Evolutionary conservation across 2,329 filamentous ascomycete genomes (phyloP), one percentile per base, ranked within the genome.

Genomic region (Aspergillus candidus): DNA sequence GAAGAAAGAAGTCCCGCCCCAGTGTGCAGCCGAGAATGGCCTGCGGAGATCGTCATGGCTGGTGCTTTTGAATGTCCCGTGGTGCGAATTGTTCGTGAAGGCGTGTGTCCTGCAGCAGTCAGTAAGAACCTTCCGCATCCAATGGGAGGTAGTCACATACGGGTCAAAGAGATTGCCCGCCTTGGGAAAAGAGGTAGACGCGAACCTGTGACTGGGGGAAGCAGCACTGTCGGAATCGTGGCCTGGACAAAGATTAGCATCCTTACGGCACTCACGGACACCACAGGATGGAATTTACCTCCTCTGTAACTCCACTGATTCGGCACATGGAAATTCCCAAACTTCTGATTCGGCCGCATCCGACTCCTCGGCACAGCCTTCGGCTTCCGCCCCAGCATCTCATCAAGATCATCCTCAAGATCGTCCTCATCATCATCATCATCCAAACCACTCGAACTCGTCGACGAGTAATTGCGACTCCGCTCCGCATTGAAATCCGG

Each of bases 351-450:
- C 10, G 57, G 54, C 13, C 57, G 53, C 8, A 66, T 52, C 50
- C 67, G 60, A 52, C 63, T 68, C 46, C 66, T 68, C 10, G 68
- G 68, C 4, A 63, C 57, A 14, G 65, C 69, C 50, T 70, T 72
- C 11, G 64, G 67, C 46, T 69, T 67, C n/a, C 43, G 49, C 4
- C 47, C 38, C 27, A 47, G 47, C 17, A 52, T 2, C 22, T 27
- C 22, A 27, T 27, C 22, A 27, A 27, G 6, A 8, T 27, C 22
- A 10, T 27, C 22, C 6, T 27, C 22, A 7, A 22, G 18, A 22
- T 22, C 18, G 10, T 27, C 18, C 4, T 18, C 18, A 5, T 18
- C 35, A 15, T 60, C 54, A 29, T 61, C 57, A 8, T 66, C 63
- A 3, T 59, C 66, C 4, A 56, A 54, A 38, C 67, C 68, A 48